Base-by-base conservation (phyloP, 441 rosid genomes). In the Metrosideros polymorpha region DNA sequence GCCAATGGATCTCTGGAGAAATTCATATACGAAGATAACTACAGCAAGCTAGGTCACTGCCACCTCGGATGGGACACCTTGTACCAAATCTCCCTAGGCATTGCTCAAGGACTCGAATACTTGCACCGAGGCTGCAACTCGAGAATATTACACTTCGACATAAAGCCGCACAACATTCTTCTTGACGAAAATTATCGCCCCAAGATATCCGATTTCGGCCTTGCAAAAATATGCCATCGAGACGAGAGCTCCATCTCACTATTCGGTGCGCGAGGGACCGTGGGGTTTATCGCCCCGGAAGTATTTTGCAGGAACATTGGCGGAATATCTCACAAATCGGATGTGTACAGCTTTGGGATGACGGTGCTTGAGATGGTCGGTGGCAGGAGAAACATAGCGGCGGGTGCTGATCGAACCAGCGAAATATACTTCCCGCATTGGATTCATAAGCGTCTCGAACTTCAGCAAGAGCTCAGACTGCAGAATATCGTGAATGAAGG, bases 381-480 rank as follows among this genome's bases (percentile, higher is more conserved):
- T 3, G 54, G 86, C 12, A 87, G 84, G 61, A 76, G 35, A 30
- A 84, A 54, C 17, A 0, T 6, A 4, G 27, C 29, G 3, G 12
- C 3, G 13, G 1, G 12, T 42, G 86, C 29, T 25, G 27, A 32
- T 27, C 2, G 1, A 6, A 53, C 53, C 0, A 87, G 88, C 19
- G 84, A 87, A 49, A 6, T 87, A 30, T 87, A 87, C 82, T 87
- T 85, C 32, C 87, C 51, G 5, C 54, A 87, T 19, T 85, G 85
- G 83, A 50, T 85, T 29, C 43, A 85, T 75, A 49, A 75, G 24
- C 30, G n/a, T 30, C 57, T 85, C 17, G 86, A 88, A 57, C 32
- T n/a, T 4, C 45, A 51, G 4, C n/a, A 35, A 6, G 84, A 85
- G 39, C 66, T 88, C 12, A 47, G 84, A 50, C 1, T 86, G 12